These are phyloP conservation scores for Rhodotorula sp. DNA, from an alignment of 1,284 basidiomycete species.

Conservation along the genomic window DNA sequence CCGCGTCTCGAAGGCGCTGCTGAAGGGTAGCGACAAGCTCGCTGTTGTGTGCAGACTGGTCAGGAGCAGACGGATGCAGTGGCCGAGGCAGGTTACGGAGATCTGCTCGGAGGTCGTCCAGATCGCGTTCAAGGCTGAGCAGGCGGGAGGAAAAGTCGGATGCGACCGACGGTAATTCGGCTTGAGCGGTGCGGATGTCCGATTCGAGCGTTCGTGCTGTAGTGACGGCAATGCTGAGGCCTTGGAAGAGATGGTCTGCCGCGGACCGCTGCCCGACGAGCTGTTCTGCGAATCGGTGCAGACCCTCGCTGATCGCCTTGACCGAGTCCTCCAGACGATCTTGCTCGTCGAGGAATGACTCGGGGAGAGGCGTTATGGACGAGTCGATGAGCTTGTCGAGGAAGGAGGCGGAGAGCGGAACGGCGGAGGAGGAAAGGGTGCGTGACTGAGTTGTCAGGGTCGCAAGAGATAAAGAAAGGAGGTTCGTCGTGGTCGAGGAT, in stretches of 20 bases:
- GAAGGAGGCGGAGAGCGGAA: conserved; percentile 12
- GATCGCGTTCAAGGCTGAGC: no score
- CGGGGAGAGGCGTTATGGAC: conserved; percentile 28
- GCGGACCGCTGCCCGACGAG: conserved; percentile 18
- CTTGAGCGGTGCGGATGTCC: no score
- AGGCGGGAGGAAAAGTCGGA: no score
- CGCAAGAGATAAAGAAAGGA: conserved; percentile 33
- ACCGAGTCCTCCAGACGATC: conserved; percentile 36
- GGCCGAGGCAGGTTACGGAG: no score
- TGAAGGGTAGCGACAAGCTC: no score
- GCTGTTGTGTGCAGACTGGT: no score
- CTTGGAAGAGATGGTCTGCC: conserved; percentile 9
- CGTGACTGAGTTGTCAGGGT: conserved; percentile 19
- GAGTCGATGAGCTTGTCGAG: conserved; percentile 41
- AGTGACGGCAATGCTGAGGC: no score
- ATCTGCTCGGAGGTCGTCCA: no score
- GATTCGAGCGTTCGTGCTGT: no score
- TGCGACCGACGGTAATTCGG: no score
- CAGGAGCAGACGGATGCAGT: no score
- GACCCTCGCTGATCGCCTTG: background rate
- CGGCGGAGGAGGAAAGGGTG: background rate
- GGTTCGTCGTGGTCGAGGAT: conserved; percentile 1
- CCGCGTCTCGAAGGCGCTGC: no score
- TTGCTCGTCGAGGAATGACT: conserved; percentile 40
- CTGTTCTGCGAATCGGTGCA: conserved; percentile 10